Evolutionary conservation across 768 basidiomycete genomes (phyloP), one percentile per base, ranked within the genome.

Genomic region (Leccinum imitatum): DNA sequence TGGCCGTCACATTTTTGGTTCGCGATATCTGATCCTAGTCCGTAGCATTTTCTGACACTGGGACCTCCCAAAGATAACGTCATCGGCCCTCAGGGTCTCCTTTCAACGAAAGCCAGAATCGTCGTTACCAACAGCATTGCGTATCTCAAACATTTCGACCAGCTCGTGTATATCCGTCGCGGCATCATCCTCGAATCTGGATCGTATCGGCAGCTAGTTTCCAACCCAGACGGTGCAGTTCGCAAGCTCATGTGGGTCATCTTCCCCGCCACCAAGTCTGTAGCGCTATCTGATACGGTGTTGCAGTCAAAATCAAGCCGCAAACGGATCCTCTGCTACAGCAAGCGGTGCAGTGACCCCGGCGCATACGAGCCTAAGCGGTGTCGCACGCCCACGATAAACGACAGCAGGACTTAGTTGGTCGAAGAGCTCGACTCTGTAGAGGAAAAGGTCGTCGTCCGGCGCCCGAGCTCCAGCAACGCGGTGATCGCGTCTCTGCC

Each of bases 101-200:
- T 96, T 35, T 83, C 89, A 8, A 82, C 84, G 15, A 95, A 95
- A 73, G 93, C 93, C 10, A 80, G 94, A 31, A 81, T 95, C 56
- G 75, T 95, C 4, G 91, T 94, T 53, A 96, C 93, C 46, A 95
- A 96, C 72, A 87, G 86, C 59, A 85, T 95, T 55, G 82, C 92
- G n/a, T 95, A 91, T 68, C 78, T 95, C 44, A 81, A 82, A 51
- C 79, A 91, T 57, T 91, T 92, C 56, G 90, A 95, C 68, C 80
- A 87, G 50, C 76, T 95, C 15, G 72, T 82, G 53, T 93, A 87
- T 73, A 75, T 97, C 41, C 87, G 91, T 19, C 84, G 87, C 23
- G 94, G 94, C 15, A 87, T 94, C 68, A 85, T 95, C 56, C 74
- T 92, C 9, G 94, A 96, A 75, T 76, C 72, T 21, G 91, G 90